phyloP scores from a whole-genome alignment of 768 basidiomycete genomes.

The Exidia glandulosa region DNA sequence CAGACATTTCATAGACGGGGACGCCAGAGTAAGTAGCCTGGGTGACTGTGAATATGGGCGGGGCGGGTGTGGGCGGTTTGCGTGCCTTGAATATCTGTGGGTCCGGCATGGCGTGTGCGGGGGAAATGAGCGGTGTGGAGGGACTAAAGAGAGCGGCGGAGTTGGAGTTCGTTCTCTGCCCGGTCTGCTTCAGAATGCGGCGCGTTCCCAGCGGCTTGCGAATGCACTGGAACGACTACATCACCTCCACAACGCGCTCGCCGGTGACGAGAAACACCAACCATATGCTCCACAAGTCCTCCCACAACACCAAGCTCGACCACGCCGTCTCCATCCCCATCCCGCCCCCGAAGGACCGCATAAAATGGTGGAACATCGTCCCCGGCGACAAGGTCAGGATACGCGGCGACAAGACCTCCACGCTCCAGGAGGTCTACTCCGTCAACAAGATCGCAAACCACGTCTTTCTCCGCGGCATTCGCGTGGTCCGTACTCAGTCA shows the following conservation, averaged over 20 bases:
- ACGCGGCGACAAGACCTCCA: slow-evolving; percentile 49
- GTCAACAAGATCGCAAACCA: slow-evolving; percentile 65
- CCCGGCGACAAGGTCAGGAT: slow-evolving; percentile 73
- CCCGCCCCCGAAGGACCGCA: slow-evolving; percentile 49
- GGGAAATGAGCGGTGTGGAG: neutral
- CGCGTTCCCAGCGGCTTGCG: neutral
- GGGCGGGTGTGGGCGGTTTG: neutral
- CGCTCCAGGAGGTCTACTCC: slow-evolving; percentile 57
- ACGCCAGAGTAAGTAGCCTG: slow-evolving; percentile 91
- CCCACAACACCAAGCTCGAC: slow-evolving; percentile 35
- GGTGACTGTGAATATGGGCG: slow-evolving; percentile 5
- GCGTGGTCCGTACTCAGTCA: slow-evolving; percentile 24
- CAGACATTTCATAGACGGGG: slow-evolving; percentile 82
- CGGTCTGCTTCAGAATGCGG: neutral
- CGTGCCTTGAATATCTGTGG: slow-evolving; percentile 79
- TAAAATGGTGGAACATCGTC: slow-evolving; percentile 81
- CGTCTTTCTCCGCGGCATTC: slow-evolving; percentile 43
- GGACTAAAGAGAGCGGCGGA: neutral
- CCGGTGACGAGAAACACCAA: slow-evolving; percentile 45
- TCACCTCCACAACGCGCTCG: neutral
- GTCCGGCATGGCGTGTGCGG: slow-evolving; percentile 48
- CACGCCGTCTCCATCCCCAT: slow-evolving; percentile 27
- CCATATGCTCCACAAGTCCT: slow-evolving; percentile 53
- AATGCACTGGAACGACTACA: neutral
- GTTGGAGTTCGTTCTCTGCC: neutral